Evolutionary conservation across 352 stramenopile species (phyloP).

Genomic region (Globisporangium abappressorium): DNA sequence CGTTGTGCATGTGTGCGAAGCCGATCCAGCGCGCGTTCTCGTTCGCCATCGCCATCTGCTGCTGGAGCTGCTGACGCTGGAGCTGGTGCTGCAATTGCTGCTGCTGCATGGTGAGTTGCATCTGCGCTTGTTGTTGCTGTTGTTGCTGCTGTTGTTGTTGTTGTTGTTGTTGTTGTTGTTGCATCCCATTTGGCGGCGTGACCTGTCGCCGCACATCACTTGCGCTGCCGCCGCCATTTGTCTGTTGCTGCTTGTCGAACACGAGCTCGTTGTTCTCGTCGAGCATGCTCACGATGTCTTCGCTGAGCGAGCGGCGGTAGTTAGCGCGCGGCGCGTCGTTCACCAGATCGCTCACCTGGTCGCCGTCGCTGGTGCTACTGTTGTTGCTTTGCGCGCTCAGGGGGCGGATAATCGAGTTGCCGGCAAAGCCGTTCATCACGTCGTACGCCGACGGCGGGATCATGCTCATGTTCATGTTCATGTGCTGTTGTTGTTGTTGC

Average conservation of each 20-base stretch:
- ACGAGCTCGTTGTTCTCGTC: slow-evolving; percentile 47
- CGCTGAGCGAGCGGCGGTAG: slow-evolving; percentile 60
- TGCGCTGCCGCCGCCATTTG: slow-evolving; percentile 14
- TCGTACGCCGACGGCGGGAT: slow-evolving; percentile 21
- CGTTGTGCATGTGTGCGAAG: slow-evolving; percentile 8
- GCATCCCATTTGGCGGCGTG: slow-evolving; percentile 15
- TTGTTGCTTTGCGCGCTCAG: slow-evolving; percentile 20
- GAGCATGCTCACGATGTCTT: slow-evolving; percentile 78
- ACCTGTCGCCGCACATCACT: slow-evolving; percentile 9
- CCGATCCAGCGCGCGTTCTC: slow-evolving; percentile 17
- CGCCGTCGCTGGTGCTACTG: slow-evolving; percentile 12
- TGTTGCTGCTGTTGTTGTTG: slow-evolving; percentile 16
- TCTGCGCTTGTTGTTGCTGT: slow-evolving; percentile 14
- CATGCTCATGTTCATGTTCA: slow-evolving; percentile 10
- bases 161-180: background rate
- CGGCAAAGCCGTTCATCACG: slow-evolving; percentile 4
- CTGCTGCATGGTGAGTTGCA: slow-evolving; percentile 18
- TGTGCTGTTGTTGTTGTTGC: slow-evolving; percentile 15
- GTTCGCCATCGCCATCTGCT: slow-evolving; percentile 18
- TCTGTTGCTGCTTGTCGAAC: slow-evolving; percentile 28
- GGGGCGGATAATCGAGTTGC: slow-evolving; percentile 1
- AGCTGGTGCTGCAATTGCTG: slow-evolving; percentile 12
- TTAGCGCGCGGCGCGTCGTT: slow-evolving; percentile 29
- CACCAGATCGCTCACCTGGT: slow-evolving; percentile 10
- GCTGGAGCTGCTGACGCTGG: slow-evolving; percentile 21